A percentile compares a stretch with the other conserved stretches of the same genome.
These are phyloP conservation scores for Sporormia fimetaria DNA, from an alignment of 495 filamentous ascomycete species.

Conservation along the genomic window DNA sequence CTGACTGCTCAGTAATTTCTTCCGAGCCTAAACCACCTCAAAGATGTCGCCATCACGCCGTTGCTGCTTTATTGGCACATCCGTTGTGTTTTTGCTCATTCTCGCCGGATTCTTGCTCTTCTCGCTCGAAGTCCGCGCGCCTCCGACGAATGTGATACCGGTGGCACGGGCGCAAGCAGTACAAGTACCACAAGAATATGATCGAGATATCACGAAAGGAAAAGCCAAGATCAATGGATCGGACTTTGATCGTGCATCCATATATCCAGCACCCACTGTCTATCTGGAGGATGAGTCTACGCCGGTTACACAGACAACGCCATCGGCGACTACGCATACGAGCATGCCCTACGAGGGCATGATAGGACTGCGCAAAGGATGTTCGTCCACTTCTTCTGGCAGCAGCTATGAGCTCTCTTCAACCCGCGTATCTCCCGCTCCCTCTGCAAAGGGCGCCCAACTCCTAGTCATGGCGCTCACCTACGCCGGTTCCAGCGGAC, in stretches of 20 bases:
- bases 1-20: too few species aligned
- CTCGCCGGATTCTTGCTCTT: too few species aligned
- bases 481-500: constrained; percentile 12
- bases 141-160: constrained; percentile 5
- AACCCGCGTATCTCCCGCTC: background rate
- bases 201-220: constrained; percentile 2
- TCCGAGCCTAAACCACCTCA: too few species aligned
- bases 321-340: constrained; percentile 7
- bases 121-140: constrained; percentile 3
- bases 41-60: too few species aligned
- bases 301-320: background rate
- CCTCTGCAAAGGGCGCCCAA: background rate
- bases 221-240: constrained; percentile 6
- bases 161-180: constrained; percentile 6
- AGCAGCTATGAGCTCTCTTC: constrained; percentile 12
- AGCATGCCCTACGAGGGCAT: too few species aligned
- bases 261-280: constrained; percentile 1
- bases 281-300: background rate
- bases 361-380: too few species aligned
- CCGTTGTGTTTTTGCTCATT: too few species aligned
- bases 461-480: constrained; percentile 15
- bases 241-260: constrained; percentile 6
- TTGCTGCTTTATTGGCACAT: too few species aligned
- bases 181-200: constrained; percentile 4
- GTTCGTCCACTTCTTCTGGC: too few species aligned